Percentiles rank a stretch among this genome's conserved stretches.
Conservation (phyloP, 2,329 filamentous ascomycete genomes). For the Colletotrichum eleusines region DNA sequence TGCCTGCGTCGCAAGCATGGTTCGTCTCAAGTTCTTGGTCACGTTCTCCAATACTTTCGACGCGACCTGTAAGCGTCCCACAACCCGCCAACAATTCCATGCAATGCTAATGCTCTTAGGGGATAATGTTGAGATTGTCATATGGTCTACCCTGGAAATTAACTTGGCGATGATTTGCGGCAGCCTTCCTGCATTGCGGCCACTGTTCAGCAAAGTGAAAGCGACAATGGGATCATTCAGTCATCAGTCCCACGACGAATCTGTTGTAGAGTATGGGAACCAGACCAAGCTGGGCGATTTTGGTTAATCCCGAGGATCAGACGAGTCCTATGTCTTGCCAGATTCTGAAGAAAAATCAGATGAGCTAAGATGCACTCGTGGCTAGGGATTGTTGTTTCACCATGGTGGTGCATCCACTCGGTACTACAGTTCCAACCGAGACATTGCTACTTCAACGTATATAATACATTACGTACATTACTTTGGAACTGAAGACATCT, state of each 20-base stretch:
- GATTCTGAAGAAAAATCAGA: not conserved
- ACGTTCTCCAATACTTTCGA: slow-evolving; percentile 32
- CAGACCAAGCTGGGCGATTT: not conserved
- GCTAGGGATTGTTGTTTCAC: not conserved
- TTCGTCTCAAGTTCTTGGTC: slow-evolving; percentile 41
- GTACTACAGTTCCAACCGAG: not conserved
- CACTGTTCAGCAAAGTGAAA: slow-evolving; percentile 45
- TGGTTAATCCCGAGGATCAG: not conserved
- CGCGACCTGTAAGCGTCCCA: slow-evolving; percentile 27
- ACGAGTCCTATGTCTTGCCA: not conserved
- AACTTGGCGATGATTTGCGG: slow-evolving; percentile 56
- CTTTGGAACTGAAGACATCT: not conserved
- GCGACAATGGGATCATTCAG: not conserved
- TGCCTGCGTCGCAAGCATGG: slow-evolving; percentile 42
- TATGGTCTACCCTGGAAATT: slow-evolving; percentile 50
- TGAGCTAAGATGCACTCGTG: not conserved
- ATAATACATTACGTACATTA: not conserved
- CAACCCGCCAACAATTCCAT: no score
- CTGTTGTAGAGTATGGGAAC: not conserved
- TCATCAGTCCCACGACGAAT: not conserved
- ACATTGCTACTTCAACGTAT: not conserved
- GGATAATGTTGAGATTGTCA: slow-evolving; percentile 47
- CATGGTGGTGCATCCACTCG: not conserved
- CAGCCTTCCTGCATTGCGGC: slow-evolving; percentile 56
- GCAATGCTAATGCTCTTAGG: slow-evolving; percentile 29